A percentile compares a stretch with the other conserved stretches of the same genome.
Evolutionary conservation across 1,139 yeast species (phyloP).

Genomic region (Suhomyces atakaporum): DNA sequence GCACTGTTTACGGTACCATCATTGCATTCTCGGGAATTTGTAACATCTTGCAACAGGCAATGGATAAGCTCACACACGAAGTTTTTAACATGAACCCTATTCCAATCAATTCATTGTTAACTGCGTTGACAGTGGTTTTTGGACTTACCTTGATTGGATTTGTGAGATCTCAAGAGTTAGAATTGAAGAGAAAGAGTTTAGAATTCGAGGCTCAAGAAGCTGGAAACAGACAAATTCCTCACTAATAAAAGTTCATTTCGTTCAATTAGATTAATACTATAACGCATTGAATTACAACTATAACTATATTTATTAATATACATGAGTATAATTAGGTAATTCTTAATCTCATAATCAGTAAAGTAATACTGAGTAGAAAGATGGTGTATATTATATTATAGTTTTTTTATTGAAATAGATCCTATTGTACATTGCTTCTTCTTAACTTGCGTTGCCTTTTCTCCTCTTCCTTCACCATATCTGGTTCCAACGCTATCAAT

Average conservation of each 20-base stretch:
- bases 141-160: slow-evolving; percentile 55
- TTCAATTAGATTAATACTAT: too few species aligned
- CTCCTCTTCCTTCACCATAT: slow-evolving; percentile 23
- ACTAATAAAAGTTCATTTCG: slow-evolving; percentile 17
- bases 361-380: too few species aligned
- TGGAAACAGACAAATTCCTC: slow-evolving; percentile 50
- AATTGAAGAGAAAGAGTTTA: slow-evolving; percentile 51
- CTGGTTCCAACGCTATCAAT: slow-evolving; percentile 36
- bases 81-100: slow-evolving; percentile 70
- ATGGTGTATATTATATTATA: too few species aligned
- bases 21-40: slow-evolving; percentile 79
- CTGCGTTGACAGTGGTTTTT: slow-evolving; percentile 52
- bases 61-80: slow-evolving; percentile 72
- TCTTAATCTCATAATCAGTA: too few species aligned
- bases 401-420: not conserved
- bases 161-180: slow-evolving; percentile 55
- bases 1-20: slow-evolving; percentile 86
- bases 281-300: too few species aligned
- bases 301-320: too few species aligned
- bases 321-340: too few species aligned
- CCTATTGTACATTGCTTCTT: slow-evolving; percentile 18
- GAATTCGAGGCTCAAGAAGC: slow-evolving; percentile 69
- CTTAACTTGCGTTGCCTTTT: slow-evolving; percentile 22
- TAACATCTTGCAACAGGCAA: slow-evolving; percentile 67
- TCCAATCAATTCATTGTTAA: slow-evolving; percentile 66